Evolutionary conservation across 2,329 filamentous ascomycete species (phyloP), one percentile per base, ranked within the genome.

Genomic region (Xylogone sp.): DNA sequence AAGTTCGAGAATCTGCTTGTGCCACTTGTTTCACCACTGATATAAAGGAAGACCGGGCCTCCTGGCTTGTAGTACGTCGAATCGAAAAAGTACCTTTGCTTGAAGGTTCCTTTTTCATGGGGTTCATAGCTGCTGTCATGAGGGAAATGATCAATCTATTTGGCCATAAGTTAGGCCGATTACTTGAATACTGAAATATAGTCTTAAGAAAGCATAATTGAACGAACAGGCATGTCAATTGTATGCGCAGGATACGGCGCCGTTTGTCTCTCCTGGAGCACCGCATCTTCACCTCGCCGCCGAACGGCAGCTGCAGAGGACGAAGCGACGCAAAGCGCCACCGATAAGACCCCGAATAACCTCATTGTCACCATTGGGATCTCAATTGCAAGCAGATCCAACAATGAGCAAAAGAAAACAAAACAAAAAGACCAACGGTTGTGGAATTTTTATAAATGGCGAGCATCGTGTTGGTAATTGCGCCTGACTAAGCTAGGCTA

Each of bases 41-140:
- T 72, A 56, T 74, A 76, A 7, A 77, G 58, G 53, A 74, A 73
- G 1, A 79, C 69, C 1, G 76, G 79, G 0, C 77, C 77, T 18
- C 79, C 78, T 12, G 77, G 69, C 55, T 76, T 72, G 59, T 81
- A 82, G 62, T 79, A 79, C 0, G 72, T 71, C 4, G 70, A 68
- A 55, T 78, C 77, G 44, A 80, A 76, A 59, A 76, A 80, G 60
- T 78, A 82, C 45, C 77, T 71, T 62, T 81, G 78, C 46, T 70
- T 70, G 60, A 81, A 82, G 1, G 76, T 82, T 18, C 67, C 74
- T 52, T 72, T 70, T 12, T 69, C 69, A 56, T 71, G 73, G 3
- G 68, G 70, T 12, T 59, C 58, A 59, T 75, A 75, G 8, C 62
- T 62, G n/a, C 62, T 55, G 34, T 63, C 66, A n/a, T 69, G 52